These are phyloP conservation scores for Ceratobasidium sp. DNA, from an alignment of 1,284 basidiomycete genomes.

Conservation along the genomic window DNA sequence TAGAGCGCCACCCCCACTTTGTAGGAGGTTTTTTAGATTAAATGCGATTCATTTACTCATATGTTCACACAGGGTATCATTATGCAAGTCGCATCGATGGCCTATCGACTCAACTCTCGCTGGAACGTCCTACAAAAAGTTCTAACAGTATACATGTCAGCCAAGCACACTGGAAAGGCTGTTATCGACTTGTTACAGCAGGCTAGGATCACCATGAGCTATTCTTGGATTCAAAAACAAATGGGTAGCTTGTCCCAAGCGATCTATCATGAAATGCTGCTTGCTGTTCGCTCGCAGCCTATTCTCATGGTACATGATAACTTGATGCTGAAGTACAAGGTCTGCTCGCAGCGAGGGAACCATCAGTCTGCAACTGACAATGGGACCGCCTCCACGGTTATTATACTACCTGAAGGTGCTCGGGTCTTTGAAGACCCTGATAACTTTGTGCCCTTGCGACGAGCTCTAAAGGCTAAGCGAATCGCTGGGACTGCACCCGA, in stretches of 20 bases:
- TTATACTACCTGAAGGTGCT: not conserved
- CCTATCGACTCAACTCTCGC: not conserved
- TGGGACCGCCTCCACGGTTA: not conserved
- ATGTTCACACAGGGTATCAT: not conserved
- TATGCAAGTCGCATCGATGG: not conserved
- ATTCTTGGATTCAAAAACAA: not conserved
- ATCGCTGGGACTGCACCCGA: not conserved
- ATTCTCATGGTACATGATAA: not conserved
- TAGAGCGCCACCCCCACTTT: conserved; percentile 1
- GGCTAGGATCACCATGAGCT: conserved; percentile 17
- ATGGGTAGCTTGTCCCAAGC: not conserved
- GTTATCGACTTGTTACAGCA: conserved; percentile 3
- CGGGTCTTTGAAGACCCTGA: not conserved
- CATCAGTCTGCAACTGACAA: not conserved
- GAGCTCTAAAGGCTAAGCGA: not conserved
- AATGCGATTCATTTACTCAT: not conserved
- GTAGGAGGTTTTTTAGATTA: not conserved
- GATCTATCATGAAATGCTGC: not conserved
- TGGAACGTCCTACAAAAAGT: not conserved
- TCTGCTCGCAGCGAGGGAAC: conserved; percentile 7
- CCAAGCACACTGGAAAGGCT: conserved; percentile 9
- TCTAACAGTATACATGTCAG: not conserved
- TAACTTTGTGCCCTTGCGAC: not conserved
- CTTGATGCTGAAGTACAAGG: not conserved
- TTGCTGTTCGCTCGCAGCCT: not conserved